phyloP scores from a whole-genome alignment of 371 early-diverging fungal species.

The Haplosporangium sp. region DNA sequence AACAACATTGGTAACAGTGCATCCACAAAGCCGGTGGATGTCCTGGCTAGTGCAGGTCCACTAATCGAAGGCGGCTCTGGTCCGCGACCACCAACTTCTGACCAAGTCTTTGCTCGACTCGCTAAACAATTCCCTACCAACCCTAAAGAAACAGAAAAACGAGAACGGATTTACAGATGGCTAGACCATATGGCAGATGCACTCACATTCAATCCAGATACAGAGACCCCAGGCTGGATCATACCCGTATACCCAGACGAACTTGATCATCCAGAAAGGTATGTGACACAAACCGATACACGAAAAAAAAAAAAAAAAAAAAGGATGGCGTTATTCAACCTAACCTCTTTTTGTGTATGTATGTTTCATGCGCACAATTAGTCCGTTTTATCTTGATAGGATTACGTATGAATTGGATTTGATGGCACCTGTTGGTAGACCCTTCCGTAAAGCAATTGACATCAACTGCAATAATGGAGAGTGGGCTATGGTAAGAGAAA shows the following conservation, averaged over 20 bases:
- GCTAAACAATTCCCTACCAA: slow-evolving; percentile 41
- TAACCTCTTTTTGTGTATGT: too few relatives aligned
- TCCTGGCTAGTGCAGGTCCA: slow-evolving; percentile 35
- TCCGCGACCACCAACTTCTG: slow-evolving; percentile 10
- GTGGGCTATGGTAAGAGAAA: slow-evolving; percentile 44
- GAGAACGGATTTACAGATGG: slow-evolving; percentile 41
- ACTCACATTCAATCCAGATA: slow-evolving; percentile 26
- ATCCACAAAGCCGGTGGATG: slow-evolving; percentile 8
- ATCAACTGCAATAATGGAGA: slow-evolving; percentile 43
- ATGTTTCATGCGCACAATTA: neutral
- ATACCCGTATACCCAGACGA: slow-evolving; percentile 43
- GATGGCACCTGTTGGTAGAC: slow-evolving; percentile 41
- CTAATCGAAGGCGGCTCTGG: slow-evolving; percentile 26
- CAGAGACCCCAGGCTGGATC: slow-evolving; percentile 28
- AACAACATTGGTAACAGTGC: slow-evolving; percentile 3
- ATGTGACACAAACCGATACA: neutral
- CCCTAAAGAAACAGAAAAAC: slow-evolving; percentile 43
- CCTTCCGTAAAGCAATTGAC: slow-evolving; percentile 45
- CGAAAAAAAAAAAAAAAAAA: slow-evolving; percentile 2
- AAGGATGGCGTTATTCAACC: too few relatives aligned
- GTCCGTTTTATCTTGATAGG: slow-evolving; percentile 33
- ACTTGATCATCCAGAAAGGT: slow-evolving; percentile 34
- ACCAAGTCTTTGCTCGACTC: slow-evolving; percentile 45
- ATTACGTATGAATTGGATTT: slow-evolving; percentile 48
- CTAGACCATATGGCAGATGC: slow-evolving; percentile 28